A percentile compares a stretch with the other conserved stretches of the same genome.
These are phyloP conservation scores for Spatholobus suberectus DNA, from an alignment of 306 rosid species.

Conservation along the genomic window DNA sequence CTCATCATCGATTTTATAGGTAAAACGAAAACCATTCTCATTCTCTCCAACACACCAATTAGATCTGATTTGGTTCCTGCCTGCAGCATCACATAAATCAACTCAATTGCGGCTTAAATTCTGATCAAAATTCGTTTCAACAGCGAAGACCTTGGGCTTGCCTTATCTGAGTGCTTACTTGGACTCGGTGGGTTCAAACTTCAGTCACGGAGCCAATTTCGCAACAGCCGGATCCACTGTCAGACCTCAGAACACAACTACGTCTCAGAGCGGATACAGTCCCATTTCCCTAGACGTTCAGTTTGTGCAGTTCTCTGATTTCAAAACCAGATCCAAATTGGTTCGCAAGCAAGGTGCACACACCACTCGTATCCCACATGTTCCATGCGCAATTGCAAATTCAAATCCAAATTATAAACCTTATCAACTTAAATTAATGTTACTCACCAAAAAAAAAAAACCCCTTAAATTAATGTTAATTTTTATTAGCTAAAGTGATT, in stretches of 20 bases:
- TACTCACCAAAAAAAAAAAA: too few relatives aligned
- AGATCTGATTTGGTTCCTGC: neutral
- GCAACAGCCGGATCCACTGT: conserved; percentile 83
- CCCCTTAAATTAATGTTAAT: too few relatives aligned
- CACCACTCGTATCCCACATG: neutral
- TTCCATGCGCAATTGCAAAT: neutral
- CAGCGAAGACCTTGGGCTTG: conserved; percentile 62
- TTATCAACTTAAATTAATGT: neutral
- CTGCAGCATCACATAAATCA: too few relatives aligned
- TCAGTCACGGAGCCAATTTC: conserved; percentile 74
- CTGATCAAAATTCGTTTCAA: neutral
- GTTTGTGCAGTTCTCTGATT: conserved; percentile 60
- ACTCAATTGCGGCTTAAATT: too few relatives aligned
- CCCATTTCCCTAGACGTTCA: conserved; percentile 77
- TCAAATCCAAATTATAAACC: neutral
- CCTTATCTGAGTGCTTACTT: conserved; percentile 71
- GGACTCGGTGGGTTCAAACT: conserved; percentile 77
- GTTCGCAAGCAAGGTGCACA: conserved; percentile 48
- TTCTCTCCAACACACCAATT: neutral
- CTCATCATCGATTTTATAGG: conserved; percentile 67
- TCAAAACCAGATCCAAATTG: conserved; percentile 55
- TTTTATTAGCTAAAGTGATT: too few relatives aligned
- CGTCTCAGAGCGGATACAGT: conserved; percentile 70
- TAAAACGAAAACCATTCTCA: neutral
- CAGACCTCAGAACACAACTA: conserved; percentile 67